Conservation (phyloP, 208 protist species). For the Entamoeba invadens region DNA sequence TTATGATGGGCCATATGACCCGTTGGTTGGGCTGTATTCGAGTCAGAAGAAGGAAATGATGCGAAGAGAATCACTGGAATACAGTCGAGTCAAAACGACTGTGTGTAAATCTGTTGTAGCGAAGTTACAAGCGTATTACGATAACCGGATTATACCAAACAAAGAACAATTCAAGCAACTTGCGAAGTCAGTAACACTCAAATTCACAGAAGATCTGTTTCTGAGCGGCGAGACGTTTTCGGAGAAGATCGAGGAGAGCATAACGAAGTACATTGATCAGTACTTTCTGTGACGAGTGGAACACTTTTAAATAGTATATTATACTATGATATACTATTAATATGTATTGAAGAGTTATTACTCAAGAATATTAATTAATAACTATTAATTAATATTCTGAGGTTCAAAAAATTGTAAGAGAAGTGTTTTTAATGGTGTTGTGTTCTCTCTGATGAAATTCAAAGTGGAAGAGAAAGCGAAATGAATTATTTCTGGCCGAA, state of each 20-base stretch:
- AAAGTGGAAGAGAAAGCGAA: too few relatives aligned
- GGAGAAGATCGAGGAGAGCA: not conserved
- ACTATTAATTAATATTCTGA: too few relatives aligned
- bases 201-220: not conserved
- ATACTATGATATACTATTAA: too few relatives aligned
- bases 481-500: not conserved
- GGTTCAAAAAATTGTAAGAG: too few relatives aligned
- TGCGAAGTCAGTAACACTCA: not conserved
- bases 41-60: not conserved
- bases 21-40: not conserved
- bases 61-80: not conserved
- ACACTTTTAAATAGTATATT: too few relatives aligned
- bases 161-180: not conserved
- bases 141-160: not conserved
- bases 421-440: too few relatives aligned
- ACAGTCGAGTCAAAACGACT: not conserved
- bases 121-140: not conserved
- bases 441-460: too few relatives aligned
- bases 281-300: too few relatives aligned
- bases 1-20: not conserved
- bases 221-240: not conserved
- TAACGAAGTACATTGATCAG: too few relatives aligned
- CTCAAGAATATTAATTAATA: too few relatives aligned
- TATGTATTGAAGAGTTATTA: too few relatives aligned
- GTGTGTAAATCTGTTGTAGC: not conserved